Conservation (phyloP, 2,329 filamentous ascomycete species). For the Fusarium continuum region DNA sequence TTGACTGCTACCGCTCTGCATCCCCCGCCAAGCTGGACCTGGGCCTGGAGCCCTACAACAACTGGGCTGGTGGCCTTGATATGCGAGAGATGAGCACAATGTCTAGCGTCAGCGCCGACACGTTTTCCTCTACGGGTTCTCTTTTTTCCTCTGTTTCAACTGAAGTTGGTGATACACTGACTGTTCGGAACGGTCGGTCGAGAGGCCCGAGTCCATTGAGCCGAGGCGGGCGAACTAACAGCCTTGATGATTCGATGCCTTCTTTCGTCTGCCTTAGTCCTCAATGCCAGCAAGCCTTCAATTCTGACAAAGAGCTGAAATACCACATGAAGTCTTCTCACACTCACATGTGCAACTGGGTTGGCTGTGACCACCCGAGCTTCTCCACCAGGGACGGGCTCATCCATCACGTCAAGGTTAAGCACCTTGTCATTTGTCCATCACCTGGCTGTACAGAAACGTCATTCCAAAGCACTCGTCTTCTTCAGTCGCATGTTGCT, state of each 20-base stretch:
- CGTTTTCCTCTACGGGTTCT: conserved; percentile 45
- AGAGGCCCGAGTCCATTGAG: conserved; percentile 41
- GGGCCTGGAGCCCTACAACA: conserved; percentile 4
- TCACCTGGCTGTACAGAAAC: conserved; percentile 50
- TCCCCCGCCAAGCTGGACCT: conserved; percentile 24
- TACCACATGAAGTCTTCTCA: conserved; percentile 43
- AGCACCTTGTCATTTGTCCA: conserved; percentile 56
- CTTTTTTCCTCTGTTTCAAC: conserved; percentile 46
- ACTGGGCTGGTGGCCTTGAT: conserved; percentile 7
- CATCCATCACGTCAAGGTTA: conserved; percentile 55
- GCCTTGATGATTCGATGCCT: conserved; percentile 21
- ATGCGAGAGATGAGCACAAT: conserved; percentile 38
- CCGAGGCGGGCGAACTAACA: conserved; percentile 14
- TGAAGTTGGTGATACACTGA: conserved; percentile 40
- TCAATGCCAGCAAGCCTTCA: conserved; percentile 41
- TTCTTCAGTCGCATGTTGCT: conserved; percentile 51
- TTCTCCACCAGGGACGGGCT: conserved; percentile 52
- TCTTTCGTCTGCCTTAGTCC: conserved; percentile 43
- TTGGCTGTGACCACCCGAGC: conserved; percentile 47
- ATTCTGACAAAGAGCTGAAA: conserved; percentile 37
- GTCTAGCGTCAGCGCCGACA: conserved; percentile 38
- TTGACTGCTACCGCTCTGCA: conserved; percentile 20
- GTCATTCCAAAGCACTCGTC: conserved; percentile 47
- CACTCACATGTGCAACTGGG: conserved; percentile 53
- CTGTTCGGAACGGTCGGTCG: conserved; percentile 23